A percentile compares a stretch with the other conserved stretches of the same genome.
phyloP scores from a whole-genome alignment of 805 yeast species.

The Candida maesae region DNA sequence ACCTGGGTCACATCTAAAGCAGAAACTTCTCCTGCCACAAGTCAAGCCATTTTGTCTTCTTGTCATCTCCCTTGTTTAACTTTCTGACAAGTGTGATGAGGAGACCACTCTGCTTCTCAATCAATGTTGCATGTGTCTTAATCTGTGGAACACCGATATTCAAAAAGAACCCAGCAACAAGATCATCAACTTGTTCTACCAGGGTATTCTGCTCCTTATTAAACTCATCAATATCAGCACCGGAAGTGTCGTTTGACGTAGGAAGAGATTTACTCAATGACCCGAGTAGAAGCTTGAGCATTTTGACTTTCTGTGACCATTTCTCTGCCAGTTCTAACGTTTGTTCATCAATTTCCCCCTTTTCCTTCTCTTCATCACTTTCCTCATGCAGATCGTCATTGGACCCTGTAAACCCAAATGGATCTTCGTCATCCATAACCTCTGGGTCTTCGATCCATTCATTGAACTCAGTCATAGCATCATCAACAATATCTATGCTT shows the following conservation, averaged over 20 bases:
- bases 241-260: conserved; percentile 31
- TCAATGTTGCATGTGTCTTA: conserved; percentile 32
- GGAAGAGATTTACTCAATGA: conserved; percentile 60
- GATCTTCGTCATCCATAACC: conserved; percentile 42
- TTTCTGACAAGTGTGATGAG: conserved; percentile 31
- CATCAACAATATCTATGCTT: conserved; percentile 46
- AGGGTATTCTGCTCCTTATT: conserved; percentile 39
- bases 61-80: conserved; percentile 46
- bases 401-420: conserved; percentile 42
- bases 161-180: conserved; percentile 54
- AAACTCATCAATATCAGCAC: conserved; percentile 45
- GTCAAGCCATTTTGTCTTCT: conserved; percentile 54
- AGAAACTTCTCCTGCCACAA: conserved; percentile 48
- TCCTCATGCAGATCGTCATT: conserved; percentile 32
- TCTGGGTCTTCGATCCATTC: conserved; percentile 68
- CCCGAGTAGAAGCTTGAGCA: conserved; percentile 54
- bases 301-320: conserved; percentile 52
- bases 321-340: conserved; percentile 38
- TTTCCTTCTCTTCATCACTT: conserved; percentile 23
- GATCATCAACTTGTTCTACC: conserved; percentile 49
- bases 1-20: conserved; percentile 1
- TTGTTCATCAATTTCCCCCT: conserved; percentile 31
- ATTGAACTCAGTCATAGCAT: conserved; percentile 61
- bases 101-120: conserved; percentile 13
- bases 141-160: conserved; percentile 26